Base-by-base conservation (phyloP, 805 yeast genomes). In the Lipomyces sp. region DNA sequence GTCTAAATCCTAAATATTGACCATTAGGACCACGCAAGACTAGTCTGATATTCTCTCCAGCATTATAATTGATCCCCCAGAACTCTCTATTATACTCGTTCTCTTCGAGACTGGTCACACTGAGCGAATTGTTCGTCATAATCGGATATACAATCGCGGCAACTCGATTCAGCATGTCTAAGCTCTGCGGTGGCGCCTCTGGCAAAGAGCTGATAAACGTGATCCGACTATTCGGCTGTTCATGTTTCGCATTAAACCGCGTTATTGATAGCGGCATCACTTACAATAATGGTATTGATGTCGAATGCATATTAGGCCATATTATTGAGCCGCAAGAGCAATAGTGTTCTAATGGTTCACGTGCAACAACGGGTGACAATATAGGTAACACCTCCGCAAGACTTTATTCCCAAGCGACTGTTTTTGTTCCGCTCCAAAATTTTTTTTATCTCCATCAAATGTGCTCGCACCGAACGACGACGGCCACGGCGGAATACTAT, bases 11-110 rank as follows among this genome's bases (percentile, higher is more conserved):
- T 18, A 69, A 39, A 11, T 63, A 64, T 42, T 18, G 63, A 13
- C 62, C 67, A 35, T 45, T 63, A n/a, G 67, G 64, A 30, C 72
- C 69, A 1, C 72, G 65, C 37, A 65, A 53, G n/a, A 70, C 73
- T 7, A 70, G 57, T 32, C 69, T 33, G 3, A 70, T 60, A 13
- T 62, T 63, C 57, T 70, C 73, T 11, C 73, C 73, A 7, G 64
- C 72, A 58, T 70, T 70, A 58, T 70, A 70, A 51, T 70, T 70
- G 29, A 70, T 63, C 3, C 73, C 73, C 73, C 73, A 70, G 53
- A 66, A 70, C 54, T 64, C 55, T 4, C 66, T 18, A 55, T 70
- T 70, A 32, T 60, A 62, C 11, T 60, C 59, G 42, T 57, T 51
- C 62, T 70, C 73, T 13, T 70, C 73, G 34, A 70, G 60, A 37